Conservation (phyloP, 169 alveolate species). For the Plasmodium coatneyi region DNA sequence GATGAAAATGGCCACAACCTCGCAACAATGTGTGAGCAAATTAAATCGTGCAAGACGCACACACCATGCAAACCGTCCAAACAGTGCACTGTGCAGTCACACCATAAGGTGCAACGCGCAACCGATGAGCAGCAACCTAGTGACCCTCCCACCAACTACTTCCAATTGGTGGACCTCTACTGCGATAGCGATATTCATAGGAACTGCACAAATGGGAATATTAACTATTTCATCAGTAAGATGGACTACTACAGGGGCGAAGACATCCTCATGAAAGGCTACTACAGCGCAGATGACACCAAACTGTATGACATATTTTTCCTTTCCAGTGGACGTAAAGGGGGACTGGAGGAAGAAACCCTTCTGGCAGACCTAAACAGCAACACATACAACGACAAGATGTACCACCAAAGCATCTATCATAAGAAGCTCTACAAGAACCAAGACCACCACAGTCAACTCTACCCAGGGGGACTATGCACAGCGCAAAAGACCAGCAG, state of each 20-base stretch:
- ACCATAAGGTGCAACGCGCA: background rate
- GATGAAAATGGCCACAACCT: slow-evolving; percentile 1
- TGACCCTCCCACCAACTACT: background rate
- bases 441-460: background rate
- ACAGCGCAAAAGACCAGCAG: background rate
- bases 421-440: background rate
- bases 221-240: slow-evolving; percentile 36
- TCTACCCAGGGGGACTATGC: background rate
- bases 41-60: background rate
- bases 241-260: slow-evolving; percentile 27
- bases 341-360: background rate
- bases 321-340: slow-evolving; percentile 10
- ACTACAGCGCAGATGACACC: slow-evolving; percentile 55
- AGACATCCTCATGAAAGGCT: slow-evolving; percentile 60
- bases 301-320: slow-evolving; percentile 27
- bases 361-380: background rate
- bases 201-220: background rate
- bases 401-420: background rate
- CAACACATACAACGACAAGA: background rate
- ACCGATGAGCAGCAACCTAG: background rate
- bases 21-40: background rate
- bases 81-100: background rate
- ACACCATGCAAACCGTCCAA: background rate
- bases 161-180: slow-evolving; percentile 31
- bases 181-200: slow-evolving; percentile 18